Base-by-base conservation (phyloP, 768 basidiomycete genomes). In the Xanthoconium stramineum region DNA sequence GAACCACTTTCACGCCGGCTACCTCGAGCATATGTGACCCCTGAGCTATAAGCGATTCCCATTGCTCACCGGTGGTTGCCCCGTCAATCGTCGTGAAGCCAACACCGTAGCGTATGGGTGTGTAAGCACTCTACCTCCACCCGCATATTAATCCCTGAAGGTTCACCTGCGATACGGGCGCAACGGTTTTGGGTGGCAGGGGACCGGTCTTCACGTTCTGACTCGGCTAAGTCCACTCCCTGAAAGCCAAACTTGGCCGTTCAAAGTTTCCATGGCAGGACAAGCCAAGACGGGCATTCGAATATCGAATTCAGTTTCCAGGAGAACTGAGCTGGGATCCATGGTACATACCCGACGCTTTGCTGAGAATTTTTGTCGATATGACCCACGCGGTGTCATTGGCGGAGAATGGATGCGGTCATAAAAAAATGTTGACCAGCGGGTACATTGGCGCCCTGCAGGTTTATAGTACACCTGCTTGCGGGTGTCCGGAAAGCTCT, bases 31-130 rank as follows among this genome's bases (percentile, higher is more conserved):
- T 57, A 58, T 56, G 58, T 50, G 53, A 52, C 65, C 65, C 65
- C 62, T 65, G 65, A 61, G 28, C 40, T 47, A 20, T 59, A 67
- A 57, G 53, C 62, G 53, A 52, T 28, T 54, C 24, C 35, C 57
- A 48, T 47, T 45, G 33, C 35, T 36, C n/a, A 20, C 5, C 35
- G 48, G 20, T 47, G 38, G 15, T 44, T 53, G 44, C 53, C 45
- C 51, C 56, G 32, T 51, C 39, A 55, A 60, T 60, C 52, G 45
- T 43, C 35, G 14, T 10, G 13, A n/a, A 35, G 46, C 20, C 40
- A 15, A 53, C 35, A 49, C 38, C 39, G 43, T 30, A 17, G 35
- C 14, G 15, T 37, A 42, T 42, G 5, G 38, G 50, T 39, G 28
- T 11, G 47, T 47, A 28, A 40, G 33, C 39, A 28, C 13, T 29